Evolutionary conservation across 805 yeast genomes (phyloP).

Genomic region (Hanseniaspora taiwanica): DNA sequence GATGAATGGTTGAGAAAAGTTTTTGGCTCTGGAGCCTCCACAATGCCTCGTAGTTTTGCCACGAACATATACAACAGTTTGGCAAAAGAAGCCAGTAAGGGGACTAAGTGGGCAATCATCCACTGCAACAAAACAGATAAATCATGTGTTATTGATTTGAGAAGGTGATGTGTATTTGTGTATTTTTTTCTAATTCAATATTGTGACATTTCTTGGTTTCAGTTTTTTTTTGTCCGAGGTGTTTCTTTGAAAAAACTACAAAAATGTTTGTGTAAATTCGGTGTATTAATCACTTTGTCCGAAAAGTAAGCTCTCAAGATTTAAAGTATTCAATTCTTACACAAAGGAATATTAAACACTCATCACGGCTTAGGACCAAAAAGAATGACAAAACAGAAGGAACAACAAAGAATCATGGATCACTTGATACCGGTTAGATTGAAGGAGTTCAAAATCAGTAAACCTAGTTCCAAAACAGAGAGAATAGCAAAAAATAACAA

Average conservation of each 20-base stretch:
- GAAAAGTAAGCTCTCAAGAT: no score
- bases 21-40: constrained; percentile 58
- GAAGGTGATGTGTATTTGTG: constrained; percentile 26
- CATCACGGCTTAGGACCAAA: no score
- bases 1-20: constrained; percentile 74
- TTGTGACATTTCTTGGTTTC: no score
- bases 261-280: no score
- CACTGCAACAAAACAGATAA: constrained; percentile 70
- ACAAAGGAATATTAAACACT: no score
- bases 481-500: no score
- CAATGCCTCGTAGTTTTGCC: constrained; percentile 72
- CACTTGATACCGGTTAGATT: neutral
- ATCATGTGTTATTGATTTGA: constrained; percentile 53
- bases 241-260: no score
- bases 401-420: neutral
- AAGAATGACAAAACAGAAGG: no score
- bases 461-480: no score
- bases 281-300: no score
- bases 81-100: constrained; percentile 57
- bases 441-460: neutral
- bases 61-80: constrained; percentile 59
- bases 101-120: constrained; percentile 62
- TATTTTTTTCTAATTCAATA: neutral
- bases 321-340: no score
- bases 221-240: no score